These are phyloP conservation scores for Oryza officinalis DNA, from an alignment of 176 grass and related monocot species.

Conservation along the genomic window DNA sequence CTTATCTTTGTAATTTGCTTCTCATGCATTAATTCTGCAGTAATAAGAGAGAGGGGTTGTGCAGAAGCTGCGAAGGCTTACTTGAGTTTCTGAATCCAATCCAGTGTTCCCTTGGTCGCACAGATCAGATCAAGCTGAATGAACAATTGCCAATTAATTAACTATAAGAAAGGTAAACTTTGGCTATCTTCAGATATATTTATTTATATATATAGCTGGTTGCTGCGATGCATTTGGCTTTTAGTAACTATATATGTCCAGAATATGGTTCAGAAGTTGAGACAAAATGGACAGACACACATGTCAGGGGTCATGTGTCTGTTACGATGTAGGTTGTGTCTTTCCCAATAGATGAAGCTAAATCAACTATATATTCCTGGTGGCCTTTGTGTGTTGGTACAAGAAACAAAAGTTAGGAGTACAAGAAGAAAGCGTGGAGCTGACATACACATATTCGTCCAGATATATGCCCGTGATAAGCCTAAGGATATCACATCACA, in stretches of 20 bases:
- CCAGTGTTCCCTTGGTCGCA: conserved; percentile 71
- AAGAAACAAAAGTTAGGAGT: not conserved
- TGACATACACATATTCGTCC: not conserved
- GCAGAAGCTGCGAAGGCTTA: conserved; percentile 1
- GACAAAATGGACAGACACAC: conserved; percentile 26
- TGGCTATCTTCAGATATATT: not conserved
- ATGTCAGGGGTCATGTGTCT: not conserved
- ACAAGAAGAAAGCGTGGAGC: not conserved
- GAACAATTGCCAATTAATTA: not conserved
- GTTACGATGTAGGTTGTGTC: not conserved
- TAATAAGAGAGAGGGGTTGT: not conserved
- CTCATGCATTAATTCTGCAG: not conserved
- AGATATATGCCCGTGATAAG: conserved; percentile 22
- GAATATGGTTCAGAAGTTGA: not conserved
- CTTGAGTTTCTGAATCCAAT: conserved; percentile 86
- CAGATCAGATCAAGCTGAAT: conserved; percentile 87
- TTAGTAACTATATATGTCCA: not conserved
- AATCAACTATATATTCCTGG: not conserved
- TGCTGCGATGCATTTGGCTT: not conserved
- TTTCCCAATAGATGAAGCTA: not conserved
- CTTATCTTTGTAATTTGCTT: not conserved
- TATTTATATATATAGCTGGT: not conserved
- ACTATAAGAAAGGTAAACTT: not conserved
- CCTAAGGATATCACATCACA: not conserved
- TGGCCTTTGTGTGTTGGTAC: not conserved